Base-by-base conservation (phyloP, 78 protist genomes). In the Creolimax fragrantissima region DNA sequence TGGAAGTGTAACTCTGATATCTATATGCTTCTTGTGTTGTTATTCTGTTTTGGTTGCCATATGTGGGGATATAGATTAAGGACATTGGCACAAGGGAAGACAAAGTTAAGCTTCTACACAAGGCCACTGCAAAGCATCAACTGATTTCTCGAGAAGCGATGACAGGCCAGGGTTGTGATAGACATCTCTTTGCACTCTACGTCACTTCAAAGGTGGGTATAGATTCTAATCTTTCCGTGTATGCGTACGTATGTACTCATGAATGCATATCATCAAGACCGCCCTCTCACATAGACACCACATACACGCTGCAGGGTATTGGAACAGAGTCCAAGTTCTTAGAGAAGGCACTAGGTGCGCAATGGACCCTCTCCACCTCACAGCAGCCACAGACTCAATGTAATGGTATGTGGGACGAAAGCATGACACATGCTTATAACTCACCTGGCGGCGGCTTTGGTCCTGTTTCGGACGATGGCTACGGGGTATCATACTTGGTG, bases 131-230 rank as follows among this genome's bases (percentile, higher is more conserved):
- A 84, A 84, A 41, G 24, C 88, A 84, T 24, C 88, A 84, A 84
- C 41, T 32, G 85, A 42, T 84, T 24, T 32, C 35, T 84, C 88
- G 88, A n/a, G 88, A 84, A 24, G 88, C 88, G 11, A 84, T 84
- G 88, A 84, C 88, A n/a, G 88, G 88, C 41, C 88, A 41, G 17
- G 90, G 90, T 37, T 45, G 44, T 5, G 96, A 92, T 86, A 89
- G 96, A 5, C 96, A 94, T 81, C 81, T 94, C 92, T 94, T 94
- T 37, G 94, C 92, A 39, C 94, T 94, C 41, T 92, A 92, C 88
- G 92, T 94, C 42, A 45, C 44, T 7, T 58, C 67, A 5, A 90
- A 58, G 74, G 74, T 58, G 24, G 11, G 74, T 58, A 1, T 32
- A 24, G 11, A 58, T 58, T 32, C 74, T 58, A 32, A 58, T 58